Evolutionary conservation across 2,329 filamentous ascomycete genomes (phyloP).

Genomic region (Keithomyces neogunnii): DNA sequence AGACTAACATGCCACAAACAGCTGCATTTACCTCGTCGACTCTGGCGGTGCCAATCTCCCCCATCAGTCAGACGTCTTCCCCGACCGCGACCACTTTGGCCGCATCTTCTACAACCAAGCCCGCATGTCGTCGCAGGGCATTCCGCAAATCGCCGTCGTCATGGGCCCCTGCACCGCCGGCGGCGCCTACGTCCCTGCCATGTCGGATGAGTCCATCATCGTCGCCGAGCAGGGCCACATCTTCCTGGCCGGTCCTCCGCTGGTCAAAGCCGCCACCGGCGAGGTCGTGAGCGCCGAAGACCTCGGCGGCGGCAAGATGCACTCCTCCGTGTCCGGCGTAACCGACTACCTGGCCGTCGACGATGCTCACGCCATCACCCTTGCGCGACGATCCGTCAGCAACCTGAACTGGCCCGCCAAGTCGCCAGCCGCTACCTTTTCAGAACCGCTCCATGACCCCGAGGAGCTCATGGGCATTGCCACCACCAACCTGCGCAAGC

Average conservation of each 20-base stretch:
- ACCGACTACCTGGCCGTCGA: slow-evolving; percentile 93
- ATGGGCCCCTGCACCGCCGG: slow-evolving; percentile 97
- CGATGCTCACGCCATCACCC: slow-evolving; percentile 81
- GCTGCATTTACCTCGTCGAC: slow-evolving; percentile 92
- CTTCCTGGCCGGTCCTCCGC: slow-evolving; percentile 86
- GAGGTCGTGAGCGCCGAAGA: slow-evolving; percentile 88
- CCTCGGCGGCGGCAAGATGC: slow-evolving; percentile 80
- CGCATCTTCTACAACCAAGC: slow-evolving; percentile 99
- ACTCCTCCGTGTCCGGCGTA: slow-evolving; percentile 85
- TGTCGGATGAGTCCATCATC: slow-evolving; percentile 97
- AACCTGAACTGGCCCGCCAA: slow-evolving; percentile 81
- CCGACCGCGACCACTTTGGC: slow-evolving; percentile 88
- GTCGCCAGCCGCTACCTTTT: slow-evolving; percentile 37
- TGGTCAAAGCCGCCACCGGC: slow-evolving; percentile 93
- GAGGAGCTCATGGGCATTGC: slow-evolving; percentile 82
- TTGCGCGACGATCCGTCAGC: slow-evolving; percentile 73
- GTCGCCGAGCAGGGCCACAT: slow-evolving; percentile 95
- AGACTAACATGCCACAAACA: slow-evolving; percentile 16
- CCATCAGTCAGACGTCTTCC: slow-evolving; percentile 92
- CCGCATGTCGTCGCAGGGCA: slow-evolving; percentile 78
- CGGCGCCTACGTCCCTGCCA: slow-evolving; percentile 90
- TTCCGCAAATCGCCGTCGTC: slow-evolving; percentile 89
- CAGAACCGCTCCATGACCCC: slow-evolving; percentile 72
- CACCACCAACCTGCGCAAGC: slow-evolving; percentile 79
- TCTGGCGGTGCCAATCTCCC: slow-evolving; percentile 92